Percentiles rank a stretch among this genome's conserved stretches.
Evolutionary conservation across 2,329 filamentous ascomycete genomes (phyloP).

Genomic region (Gnomoniopsis sp.): DNA sequence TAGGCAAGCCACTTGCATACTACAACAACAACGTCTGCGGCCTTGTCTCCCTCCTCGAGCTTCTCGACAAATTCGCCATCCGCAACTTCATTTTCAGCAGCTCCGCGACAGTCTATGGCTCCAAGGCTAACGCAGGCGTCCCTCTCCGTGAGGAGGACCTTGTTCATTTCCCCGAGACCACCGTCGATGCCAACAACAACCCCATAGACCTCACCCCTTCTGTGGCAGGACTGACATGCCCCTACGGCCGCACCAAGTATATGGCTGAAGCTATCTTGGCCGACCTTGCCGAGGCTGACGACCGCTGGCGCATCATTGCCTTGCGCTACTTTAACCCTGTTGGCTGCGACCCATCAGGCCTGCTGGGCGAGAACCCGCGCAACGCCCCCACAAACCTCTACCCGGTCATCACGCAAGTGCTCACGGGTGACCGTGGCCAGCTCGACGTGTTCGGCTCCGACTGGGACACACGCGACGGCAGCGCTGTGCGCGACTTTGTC

Average conservation of each 20-base stretch:
- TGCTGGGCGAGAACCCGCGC: conserved; percentile 62
- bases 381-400: conserved; percentile 62
- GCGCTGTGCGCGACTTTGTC: conserved; percentile 65
- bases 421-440: conserved; percentile 49
- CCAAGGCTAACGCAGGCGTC: conserved; percentile 44
- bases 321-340: conserved; percentile 68
- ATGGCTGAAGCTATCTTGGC: conserved; percentile 65
- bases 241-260: conserved; percentile 65
- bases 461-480: conserved; percentile 64
- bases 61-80: conserved; percentile 57
- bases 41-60: conserved; percentile 54
- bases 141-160: conserved; percentile 55
- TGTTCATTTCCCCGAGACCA: conserved; percentile 46
- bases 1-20: conserved; percentile 57
- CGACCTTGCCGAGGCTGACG: conserved; percentile 57
- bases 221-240: conserved; percentile 56
- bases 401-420: conserved; percentile 59
- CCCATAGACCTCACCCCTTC: conserved; percentile 28
- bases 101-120: conserved; percentile 65
- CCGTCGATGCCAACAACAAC: conserved; percentile 32
- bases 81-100: conserved; percentile 67
- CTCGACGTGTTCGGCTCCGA: conserved; percentile 63
- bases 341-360: conserved; percentile 61
- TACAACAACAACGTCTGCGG: conserved; percentile 67
- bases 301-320: conserved; percentile 60